Conservation (phyloP, 75 land plant genomes). For the Pseudotsuga menziesii region DNA sequence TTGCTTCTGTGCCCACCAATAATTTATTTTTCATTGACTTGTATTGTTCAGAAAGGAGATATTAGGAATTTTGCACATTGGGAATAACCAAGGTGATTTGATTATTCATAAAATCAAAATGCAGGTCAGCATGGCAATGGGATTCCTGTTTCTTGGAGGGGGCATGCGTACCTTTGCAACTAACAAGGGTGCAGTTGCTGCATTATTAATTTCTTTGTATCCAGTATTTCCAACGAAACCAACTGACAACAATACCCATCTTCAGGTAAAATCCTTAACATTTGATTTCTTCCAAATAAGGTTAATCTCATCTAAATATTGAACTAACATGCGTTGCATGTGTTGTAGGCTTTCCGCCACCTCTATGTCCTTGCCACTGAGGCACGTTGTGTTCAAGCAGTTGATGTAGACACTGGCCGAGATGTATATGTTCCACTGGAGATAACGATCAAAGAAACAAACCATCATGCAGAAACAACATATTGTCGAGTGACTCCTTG, state of each 20-base stretch:
- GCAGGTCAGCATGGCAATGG: conserved; percentile 95
- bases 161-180: conserved; percentile 91
- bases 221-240: conserved; percentile 95
- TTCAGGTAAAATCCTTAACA: conserved; percentile 56
- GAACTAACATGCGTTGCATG: background rate
- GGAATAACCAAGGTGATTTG: background rate
- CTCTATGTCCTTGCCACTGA: conserved; percentile 96
- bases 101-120: background rate
- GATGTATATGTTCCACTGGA: conserved; percentile 95
- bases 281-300: background rate
- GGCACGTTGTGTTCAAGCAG: conserved; percentile 87
- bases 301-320: background rate
- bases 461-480: conserved; percentile 72
- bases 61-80: too few species aligned
- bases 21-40: background rate
- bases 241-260: conserved; percentile 95
- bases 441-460: conserved; percentile 69
- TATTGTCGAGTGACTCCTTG: conserved; percentile 92
- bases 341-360: conserved; percentile 85
- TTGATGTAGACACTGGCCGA: conserved; percentile 97
- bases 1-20: too few species aligned
- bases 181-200: conserved; percentile 80
- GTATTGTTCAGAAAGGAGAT: background rate
- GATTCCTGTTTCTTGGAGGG: conserved; percentile 98
- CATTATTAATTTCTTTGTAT: conserved; percentile 86